phyloP scores from a whole-genome alignment of 345 rosid genomes.

The Psidium friedrichsthalianum region DNA sequence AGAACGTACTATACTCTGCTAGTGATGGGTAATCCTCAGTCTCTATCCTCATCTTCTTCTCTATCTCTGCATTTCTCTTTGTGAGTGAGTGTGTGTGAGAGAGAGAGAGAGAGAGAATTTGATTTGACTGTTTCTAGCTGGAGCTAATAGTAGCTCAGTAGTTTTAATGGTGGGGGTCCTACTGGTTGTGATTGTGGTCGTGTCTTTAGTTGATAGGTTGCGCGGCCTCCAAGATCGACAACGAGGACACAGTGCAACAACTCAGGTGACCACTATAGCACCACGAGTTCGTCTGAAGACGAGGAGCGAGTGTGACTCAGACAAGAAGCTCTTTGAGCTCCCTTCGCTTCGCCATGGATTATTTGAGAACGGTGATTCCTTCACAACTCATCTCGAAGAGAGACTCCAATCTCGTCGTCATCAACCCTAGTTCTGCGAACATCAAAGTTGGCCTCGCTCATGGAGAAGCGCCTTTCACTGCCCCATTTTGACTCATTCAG shows the following conservation, averaged over 20 bases:
- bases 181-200: not conserved
- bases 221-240: constrained; percentile 83
- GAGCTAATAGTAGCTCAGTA: not conserved
- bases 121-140: not conserved
- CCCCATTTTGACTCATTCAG: not conserved
- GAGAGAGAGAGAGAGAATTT: not conserved
- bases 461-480: too few species aligned
- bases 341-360: too few species aligned
- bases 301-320: too few species aligned
- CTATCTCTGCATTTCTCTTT: not conserved
- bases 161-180: not conserved
- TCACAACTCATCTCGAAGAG: too few species aligned
- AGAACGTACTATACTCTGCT: not conserved
- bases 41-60: not conserved
- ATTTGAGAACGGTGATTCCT: too few species aligned
- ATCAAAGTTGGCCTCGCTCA: too few species aligned
- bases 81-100: rapidly evolving
- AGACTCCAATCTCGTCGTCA: too few species aligned
- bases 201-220: constrained; percentile 57
- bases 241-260: constrained; percentile 95
- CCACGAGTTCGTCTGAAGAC: constrained; percentile 45
- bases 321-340: too few species aligned
- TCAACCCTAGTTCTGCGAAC: too few species aligned
- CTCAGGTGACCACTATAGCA: constrained; percentile 78
- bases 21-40: not conserved